phyloP scores from a whole-genome alignment of 1,284 basidiomycete genomes.

The Sanghuangporus weigelae region DNA sequence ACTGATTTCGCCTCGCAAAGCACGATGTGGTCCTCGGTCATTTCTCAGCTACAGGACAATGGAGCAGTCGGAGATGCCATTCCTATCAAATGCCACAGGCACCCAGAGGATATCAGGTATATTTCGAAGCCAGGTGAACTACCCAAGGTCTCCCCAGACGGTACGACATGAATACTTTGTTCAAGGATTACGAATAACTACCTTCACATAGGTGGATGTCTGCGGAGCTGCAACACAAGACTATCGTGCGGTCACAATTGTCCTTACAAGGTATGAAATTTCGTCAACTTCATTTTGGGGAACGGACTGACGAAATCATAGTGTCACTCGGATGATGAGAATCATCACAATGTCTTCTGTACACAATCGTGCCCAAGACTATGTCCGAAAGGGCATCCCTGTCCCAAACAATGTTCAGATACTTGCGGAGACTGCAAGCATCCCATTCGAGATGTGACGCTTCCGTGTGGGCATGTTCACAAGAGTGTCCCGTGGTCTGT shows the following conservation, averaged over 20 bases:
- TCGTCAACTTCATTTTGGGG: too few species aligned
- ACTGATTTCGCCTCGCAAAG: conserved; percentile 42
- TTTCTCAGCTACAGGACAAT: conserved; percentile 47
- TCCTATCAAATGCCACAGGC: conserved; percentile 54
- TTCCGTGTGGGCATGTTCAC: conserved; percentile 64
- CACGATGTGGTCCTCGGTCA: conserved; percentile 54
- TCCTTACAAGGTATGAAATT: conserved; percentile 46
- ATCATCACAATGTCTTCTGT: conserved; percentile 49
- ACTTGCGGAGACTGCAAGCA: conserved; percentile 56
- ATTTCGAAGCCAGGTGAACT: conserved; percentile 52
- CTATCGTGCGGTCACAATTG: conserved; percentile 70
- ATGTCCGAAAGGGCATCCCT: conserved; percentile 57
- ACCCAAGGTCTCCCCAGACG: conserved; percentile 50
- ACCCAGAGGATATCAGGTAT: conserved; percentile 38
- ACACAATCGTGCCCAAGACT: conserved; percentile 45
- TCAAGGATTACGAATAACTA: neutral
- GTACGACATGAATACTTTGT: conserved; percentile 26
- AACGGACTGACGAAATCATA: conserved; percentile 23
- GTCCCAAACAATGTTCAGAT: conserved; percentile 46
- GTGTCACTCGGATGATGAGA: conserved; percentile 64
- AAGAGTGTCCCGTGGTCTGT: conserved; percentile 46
- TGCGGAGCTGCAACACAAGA: conserved; percentile 46
- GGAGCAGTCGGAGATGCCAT: conserved; percentile 47
- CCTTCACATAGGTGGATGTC: conserved; percentile 50
- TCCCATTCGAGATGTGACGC: conserved; percentile 37